Percentiles rank a stretch among this genome's conserved stretches.
Evolutionary conservation across 2,329 filamentous ascomycete species (phyloP).

Genomic region (Claviceps purpurea): DNA sequence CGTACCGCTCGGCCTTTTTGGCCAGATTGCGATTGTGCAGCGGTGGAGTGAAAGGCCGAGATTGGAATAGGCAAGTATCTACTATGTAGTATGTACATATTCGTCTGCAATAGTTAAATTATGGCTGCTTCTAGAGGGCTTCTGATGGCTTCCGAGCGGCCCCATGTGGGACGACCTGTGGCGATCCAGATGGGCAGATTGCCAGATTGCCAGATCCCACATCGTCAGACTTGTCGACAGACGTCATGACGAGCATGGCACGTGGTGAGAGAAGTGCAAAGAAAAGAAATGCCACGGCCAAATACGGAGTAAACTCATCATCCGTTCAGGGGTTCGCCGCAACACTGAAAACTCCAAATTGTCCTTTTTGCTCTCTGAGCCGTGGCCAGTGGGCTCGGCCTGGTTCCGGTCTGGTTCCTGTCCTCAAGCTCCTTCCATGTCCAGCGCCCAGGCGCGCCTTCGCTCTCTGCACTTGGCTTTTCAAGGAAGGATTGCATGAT

Average conservation of each 20-base stretch:
- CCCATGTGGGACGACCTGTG: conserved; percentile 2
- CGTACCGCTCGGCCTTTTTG: not conserved
- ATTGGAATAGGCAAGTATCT: too few species aligned
- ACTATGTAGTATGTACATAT: too few species aligned
- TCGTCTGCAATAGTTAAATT: too few species aligned
- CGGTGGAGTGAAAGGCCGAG: too few species aligned
- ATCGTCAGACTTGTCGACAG: conserved; percentile 4
- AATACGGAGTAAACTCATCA: not conserved
- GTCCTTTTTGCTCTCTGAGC: not conserved
- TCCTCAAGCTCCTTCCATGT: not conserved
- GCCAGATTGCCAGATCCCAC: conserved; percentile 4
- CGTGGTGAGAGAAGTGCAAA: not conserved
- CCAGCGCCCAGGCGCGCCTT: not conserved
- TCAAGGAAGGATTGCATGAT: not conserved
- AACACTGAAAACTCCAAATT: not conserved
- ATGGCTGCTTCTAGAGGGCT: conserved; percentile 5
- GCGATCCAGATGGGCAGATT: conserved; percentile 1
- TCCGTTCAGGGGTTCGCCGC: not conserved
- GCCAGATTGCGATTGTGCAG: too few species aligned
- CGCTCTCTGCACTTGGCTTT: not conserved
- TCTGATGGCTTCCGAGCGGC: conserved; percentile 4
- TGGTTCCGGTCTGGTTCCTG: not conserved
- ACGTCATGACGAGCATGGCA: conserved; percentile 2
- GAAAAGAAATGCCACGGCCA: conserved; percentile 1
- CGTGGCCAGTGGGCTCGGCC: not conserved